Evolutionary conservation across 2,329 filamentous ascomycete species (phyloP), one percentile per base, ranked within the genome.

Genomic region (Dactylellina haptotyla): DNA sequence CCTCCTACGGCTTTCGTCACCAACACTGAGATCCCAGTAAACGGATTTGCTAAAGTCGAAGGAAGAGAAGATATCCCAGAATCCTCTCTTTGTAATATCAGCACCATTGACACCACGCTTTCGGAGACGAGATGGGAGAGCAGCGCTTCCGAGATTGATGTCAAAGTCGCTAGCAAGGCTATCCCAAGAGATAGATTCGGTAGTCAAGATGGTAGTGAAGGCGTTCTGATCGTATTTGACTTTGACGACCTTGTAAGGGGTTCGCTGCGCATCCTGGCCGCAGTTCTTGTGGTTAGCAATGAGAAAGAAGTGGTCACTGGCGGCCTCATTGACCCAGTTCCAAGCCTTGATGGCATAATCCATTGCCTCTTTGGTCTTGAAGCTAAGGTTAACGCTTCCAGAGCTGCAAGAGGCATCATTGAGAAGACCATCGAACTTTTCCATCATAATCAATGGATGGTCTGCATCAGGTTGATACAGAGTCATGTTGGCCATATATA

Each of bases 221-320:
- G 46, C 37, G 16, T 61, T 54, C 5, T 62, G 12, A 18, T 73
- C 61, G 23, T 73, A 73, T 18, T 73, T 23, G 9, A 73, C 69
- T 25, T 66, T 56, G 23, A 23, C 39, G 37, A 73, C 41, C n/a
- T 32, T 59, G 56, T 80, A 81, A 20, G 78, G 75, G 45, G 78
- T 77, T 63, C 79, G 76, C 45, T 80, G 69, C 16, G 78, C 77
- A 12, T 78, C 75, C 1, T 74, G 69, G 26, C 77, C 77, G 62
- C 79, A 81, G 2, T 78, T 77, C 53, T 77, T 77, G 59, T 80
- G 78, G 58, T 81, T 80, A 4, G 79, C 76, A 59, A 81, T 79
- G 25, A 80, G 51, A 32, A 80, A 69, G 54, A 80, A 81, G n/a
- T 77, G 58, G 18, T 76, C 71, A 23, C 78, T 75, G 1, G 76